These are phyloP conservation scores for Carex scoparia DNA, from an alignment of 176 grass and related monocot species.

Conservation along the genomic window DNA sequence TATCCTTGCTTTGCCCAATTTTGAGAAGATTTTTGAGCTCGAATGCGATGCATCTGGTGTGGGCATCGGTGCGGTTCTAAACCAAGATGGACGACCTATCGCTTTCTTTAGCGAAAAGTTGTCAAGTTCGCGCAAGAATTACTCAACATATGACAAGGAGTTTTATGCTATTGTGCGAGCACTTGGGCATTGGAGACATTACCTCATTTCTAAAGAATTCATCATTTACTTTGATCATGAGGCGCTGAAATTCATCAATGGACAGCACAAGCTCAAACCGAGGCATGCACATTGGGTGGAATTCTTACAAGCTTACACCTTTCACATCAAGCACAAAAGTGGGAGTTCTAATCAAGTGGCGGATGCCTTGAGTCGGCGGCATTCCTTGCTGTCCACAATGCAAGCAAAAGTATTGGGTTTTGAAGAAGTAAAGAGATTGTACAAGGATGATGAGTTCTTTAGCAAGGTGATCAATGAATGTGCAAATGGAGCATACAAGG, in stretches of 20 bases:
- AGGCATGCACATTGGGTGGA: background rate
- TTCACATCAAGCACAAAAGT: slow-evolving; percentile 24
- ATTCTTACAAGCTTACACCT: slow-evolving; percentile 18
- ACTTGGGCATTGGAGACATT: slow-evolving; percentile 18
- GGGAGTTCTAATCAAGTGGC: background rate
- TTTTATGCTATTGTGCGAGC: slow-evolving; percentile 21
- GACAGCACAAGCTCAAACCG: slow-evolving; percentile 7
- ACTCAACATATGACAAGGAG: slow-evolving; percentile 21
- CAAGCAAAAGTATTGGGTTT: background rate
- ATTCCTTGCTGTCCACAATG: slow-evolving; percentile 6
- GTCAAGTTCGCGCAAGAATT: background rate
- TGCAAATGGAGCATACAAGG: background rate
- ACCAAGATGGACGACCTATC: background rate
- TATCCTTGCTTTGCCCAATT: background rate
- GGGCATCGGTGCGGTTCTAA: slow-evolving; percentile 1
- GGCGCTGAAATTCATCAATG: slow-evolving; percentile 6
- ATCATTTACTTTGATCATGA: background rate
- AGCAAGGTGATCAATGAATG: background rate
- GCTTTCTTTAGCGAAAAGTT: slow-evolving; percentile 31
- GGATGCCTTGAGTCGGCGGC: background rate
- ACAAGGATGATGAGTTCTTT: background rate
- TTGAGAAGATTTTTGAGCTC: background rate
- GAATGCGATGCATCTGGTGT: slow-evolving; percentile 11
- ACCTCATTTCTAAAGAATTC: slow-evolving; percentile 6
- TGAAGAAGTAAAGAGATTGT: background rate